Evolutionary conservation across 2,329 filamentous ascomycete species (phyloP).

Genomic region (Chaetomium globosum): DNA sequence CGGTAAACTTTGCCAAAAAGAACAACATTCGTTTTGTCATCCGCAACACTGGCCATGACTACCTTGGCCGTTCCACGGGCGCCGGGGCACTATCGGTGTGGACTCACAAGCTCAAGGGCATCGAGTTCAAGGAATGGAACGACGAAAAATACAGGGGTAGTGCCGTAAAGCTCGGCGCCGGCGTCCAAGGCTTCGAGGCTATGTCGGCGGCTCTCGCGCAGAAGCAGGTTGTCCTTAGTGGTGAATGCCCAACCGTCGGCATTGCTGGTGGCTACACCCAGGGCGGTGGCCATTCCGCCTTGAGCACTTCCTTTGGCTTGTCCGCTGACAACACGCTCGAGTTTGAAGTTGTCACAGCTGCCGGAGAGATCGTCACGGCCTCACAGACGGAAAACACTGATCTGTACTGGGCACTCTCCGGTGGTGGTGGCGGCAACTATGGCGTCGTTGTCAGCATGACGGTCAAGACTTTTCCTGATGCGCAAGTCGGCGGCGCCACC

Average conservation of each 20-base stretch:
- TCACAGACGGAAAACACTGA: slow-evolving; percentile 48
- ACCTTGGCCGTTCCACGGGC: slow-evolving; percentile 44
- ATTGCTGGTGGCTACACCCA: slow-evolving; percentile 51
- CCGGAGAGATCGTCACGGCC: slow-evolving; percentile 47
- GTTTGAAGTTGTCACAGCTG: slow-evolving; percentile 51
- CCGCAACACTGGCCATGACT: slow-evolving; percentile 57
- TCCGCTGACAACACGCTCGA: slow-evolving; percentile 53
- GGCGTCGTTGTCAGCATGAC: slow-evolving; percentile 40
- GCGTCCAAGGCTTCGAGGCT: slow-evolving; percentile 56
- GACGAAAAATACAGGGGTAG: slow-evolving; percentile 47
- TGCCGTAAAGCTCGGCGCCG: slow-evolving; percentile 59
- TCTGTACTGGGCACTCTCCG: slow-evolving; percentile 54
- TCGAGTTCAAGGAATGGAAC: slow-evolving; percentile 38
- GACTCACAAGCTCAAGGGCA: slow-evolving; percentile 44
- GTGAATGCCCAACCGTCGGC: slow-evolving; percentile 58
- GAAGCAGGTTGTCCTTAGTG: slow-evolving; percentile 54
- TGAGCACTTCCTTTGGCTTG: slow-evolving; percentile 54
- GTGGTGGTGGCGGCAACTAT: slow-evolving; percentile 47
- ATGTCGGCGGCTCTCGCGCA: slow-evolving; percentile 52
- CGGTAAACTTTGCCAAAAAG: slow-evolving; percentile 51
- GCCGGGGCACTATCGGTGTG: slow-evolving; percentile 45
- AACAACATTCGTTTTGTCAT: slow-evolving; percentile 55
- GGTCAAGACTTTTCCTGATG: slow-evolving; percentile 37
- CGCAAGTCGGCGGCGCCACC: slow-evolving; percentile 30
- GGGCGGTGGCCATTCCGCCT: slow-evolving; percentile 57